A percentile compares a stretch with the other conserved stretches of the same genome.
phyloP scores from a whole-genome alignment of 176 grass and related monocot species.

The Zoysia japonica region DNA sequence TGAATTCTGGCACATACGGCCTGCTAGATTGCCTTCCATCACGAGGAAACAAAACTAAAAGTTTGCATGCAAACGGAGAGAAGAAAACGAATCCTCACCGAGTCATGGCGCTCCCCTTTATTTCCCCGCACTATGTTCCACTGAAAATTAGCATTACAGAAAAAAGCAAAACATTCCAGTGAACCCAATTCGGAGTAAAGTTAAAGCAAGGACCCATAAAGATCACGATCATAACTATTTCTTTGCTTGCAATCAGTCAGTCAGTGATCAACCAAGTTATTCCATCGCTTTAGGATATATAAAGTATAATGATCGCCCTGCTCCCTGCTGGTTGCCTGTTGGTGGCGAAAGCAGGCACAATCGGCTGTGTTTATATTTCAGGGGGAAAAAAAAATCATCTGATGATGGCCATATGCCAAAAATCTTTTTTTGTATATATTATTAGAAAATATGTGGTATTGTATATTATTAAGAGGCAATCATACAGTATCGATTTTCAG shows the following conservation, averaged over 20 bases:
- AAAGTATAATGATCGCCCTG: neutral
- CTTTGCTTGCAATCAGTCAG: constrained; percentile 10
- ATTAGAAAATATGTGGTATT: neutral
- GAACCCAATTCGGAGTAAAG: neutral
- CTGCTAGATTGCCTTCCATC: neutral
- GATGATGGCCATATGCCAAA: neutral
- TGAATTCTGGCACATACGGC: neutral
- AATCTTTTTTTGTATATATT: neutral
- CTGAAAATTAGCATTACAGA: neutral
- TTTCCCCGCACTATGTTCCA: neutral
- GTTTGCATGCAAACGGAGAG: too few relatives aligned
- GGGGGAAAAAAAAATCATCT: neutral
- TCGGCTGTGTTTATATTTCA: neutral
- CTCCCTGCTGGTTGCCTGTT: constrained; percentile 33
- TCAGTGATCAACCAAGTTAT: neutral
- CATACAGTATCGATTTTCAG: neutral
- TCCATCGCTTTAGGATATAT: neutral
- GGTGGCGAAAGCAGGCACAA: neutral
- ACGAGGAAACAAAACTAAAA: neutral
- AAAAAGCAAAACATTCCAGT: neutral
- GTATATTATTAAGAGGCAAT: neutral
- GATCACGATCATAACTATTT: constrained; percentile 1
- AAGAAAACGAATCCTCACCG: neutral
- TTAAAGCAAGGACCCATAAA: neutral
- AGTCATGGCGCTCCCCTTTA: neutral